A percentile compares a stretch with the other conserved stretches of the same genome.
These are phyloP conservation scores for Trichoderma simmonsii DNA, from an alignment of 2,329 filamentous ascomycete species.

Conservation along the genomic window DNA sequence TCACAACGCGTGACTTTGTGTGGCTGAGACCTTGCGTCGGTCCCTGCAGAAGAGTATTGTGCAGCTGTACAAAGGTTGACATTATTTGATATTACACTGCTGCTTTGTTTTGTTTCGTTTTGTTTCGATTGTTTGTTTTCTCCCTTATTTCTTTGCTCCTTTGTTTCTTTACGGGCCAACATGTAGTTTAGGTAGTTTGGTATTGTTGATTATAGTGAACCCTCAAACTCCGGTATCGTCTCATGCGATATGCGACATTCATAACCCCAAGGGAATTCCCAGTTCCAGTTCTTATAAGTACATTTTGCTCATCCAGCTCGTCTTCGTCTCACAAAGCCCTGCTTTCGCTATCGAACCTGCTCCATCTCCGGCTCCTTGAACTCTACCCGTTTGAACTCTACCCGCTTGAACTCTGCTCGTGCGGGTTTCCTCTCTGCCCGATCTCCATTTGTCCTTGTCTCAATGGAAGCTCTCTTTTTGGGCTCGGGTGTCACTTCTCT, in stretches of 20 bases:
- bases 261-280: not conserved
- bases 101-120: not conserved
- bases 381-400: not conserved
- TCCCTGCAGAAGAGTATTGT: not conserved
- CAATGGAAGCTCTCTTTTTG: constrained; percentile 8
- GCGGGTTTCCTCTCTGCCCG: constrained; percentile 23
- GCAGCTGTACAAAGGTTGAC: not conserved
- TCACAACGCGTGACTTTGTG: not conserved
- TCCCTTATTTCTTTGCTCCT: not conserved
- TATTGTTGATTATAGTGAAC: not conserved
- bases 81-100: not conserved
- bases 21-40: not conserved
- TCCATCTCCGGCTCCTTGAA: constrained; percentile 29
- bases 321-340: not conserved
- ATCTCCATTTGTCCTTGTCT: constrained; percentile 11
- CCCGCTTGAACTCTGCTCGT: constrained; percentile 16
- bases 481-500: constrained; percentile 32
- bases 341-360: constrained; percentile 24
- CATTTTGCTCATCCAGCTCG: not conserved
- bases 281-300: constrained; percentile 7
- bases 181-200: not conserved
- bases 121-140: not conserved
- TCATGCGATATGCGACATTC: constrained; percentile 13
- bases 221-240: constrained; percentile 20
- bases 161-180: not conserved